Evolutionary conservation across 2,329 filamentous ascomycete species (phyloP).

Genomic region (Truncatella angustata): DNA sequence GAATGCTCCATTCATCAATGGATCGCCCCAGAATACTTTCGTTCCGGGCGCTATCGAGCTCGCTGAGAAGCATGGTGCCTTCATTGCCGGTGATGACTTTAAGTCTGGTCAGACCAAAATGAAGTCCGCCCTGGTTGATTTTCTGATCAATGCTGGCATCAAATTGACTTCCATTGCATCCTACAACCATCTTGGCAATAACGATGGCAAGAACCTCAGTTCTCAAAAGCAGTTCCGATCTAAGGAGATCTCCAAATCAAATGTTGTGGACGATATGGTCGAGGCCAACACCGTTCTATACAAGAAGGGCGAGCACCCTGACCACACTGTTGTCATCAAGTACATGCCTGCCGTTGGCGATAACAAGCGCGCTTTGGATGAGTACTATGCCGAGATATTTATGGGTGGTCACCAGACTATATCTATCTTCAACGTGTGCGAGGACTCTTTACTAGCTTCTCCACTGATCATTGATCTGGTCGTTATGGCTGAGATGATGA

Average conservation of each 20-base stretch:
- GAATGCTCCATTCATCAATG: constrained; percentile 93
- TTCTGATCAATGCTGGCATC: constrained; percentile 97
- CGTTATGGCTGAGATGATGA: constrained; percentile 95
- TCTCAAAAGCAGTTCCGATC: constrained; percentile 98
- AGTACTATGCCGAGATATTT: constrained; percentile 99
- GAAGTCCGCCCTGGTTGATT: constrained; percentile 98
- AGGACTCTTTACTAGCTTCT: constrained; percentile 93
- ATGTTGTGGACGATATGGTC: constrained; percentile 99
- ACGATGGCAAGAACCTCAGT: constrained; percentile 97
- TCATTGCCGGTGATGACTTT: constrained; percentile 98
- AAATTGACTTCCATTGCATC: constrained; percentile 97
- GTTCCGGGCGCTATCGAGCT: constrained; percentile 89
- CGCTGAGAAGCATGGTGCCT: constrained; percentile 81
- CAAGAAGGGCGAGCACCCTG: constrained; percentile 87
- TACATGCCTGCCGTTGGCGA: constrained; percentile 99
- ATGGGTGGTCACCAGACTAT: constrained; percentile 98
- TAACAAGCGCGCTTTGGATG: constrained; percentile 97
- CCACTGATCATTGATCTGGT: constrained; percentile 97
- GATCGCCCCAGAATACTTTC: constrained; percentile 98
- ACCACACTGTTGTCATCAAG: constrained; percentile 99
- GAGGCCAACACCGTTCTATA: constrained; percentile 92
- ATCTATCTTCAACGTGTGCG: constrained; percentile 96
- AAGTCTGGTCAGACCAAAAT: constrained; percentile 99
- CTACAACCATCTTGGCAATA: constrained; percentile 99
- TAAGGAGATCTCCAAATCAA: constrained; percentile 99